Base-by-base conservation (phyloP, 148 eudicot species). In the Talinum fruticosum region DNA sequence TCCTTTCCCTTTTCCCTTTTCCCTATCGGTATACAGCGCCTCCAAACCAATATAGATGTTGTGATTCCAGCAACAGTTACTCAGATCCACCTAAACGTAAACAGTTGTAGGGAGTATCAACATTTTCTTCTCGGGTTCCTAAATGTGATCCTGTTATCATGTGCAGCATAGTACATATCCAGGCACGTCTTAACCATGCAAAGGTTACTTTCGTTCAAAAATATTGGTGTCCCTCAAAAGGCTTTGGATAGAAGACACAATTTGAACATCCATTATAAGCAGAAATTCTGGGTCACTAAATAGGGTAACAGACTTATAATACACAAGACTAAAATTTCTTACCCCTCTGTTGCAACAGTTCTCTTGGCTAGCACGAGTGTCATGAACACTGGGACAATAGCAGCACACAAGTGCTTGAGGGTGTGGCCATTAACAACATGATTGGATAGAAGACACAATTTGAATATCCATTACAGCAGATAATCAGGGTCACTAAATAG, bases 311-410 rank as follows among this genome's bases (percentile, higher is more conserved):
- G 28, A 62, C 73, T 64, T 5, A n/a, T n/a, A n/a, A 36, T 26
- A 75, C 36, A 71, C 24, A 1, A n/a, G 36, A 68, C 15, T 29
- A 51, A 62, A 23, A 13, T 19, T n/a, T 38, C 69, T 35, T 91
- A 95, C 98, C 98, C 91, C 73, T 92, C 85, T 75, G 84, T 75
- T 69, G 85, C 86, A 81, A 89, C 77, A 74, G 61, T 83, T 81
- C 98, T 86, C 83, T 95, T 95, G 26, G 97, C 96, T 82, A 95
- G 98, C 98, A 95, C 92, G 59, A 95, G 90, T 53, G 89, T 84
- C 83, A 95, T 79, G 85, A 92, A 92, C 44, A 95, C 83, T 7
- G 98, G 97, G 73, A 95, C 98, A 88, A 91, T 75, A 70, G 97
- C 97, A 75, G 98, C 98, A 86, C 85, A 95, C 62, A 95, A 84